Conservation (phyloP, 768 basidiomycete genomes). For the Bullera alba region DNA sequence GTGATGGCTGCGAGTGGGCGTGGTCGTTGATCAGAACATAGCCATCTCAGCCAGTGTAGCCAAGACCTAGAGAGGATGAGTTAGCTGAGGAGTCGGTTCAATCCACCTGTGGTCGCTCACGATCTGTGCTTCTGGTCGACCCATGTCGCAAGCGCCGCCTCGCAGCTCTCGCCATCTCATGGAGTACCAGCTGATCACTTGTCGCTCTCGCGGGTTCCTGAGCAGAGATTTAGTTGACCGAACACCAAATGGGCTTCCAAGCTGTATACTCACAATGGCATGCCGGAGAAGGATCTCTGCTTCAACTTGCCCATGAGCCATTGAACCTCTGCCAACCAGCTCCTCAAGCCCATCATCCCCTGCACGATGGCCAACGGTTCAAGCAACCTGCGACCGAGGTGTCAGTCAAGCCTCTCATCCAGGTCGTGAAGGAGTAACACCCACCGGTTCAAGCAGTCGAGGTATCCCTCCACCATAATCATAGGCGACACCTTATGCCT, state of each 20-base stretch:
- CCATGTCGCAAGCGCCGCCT: constrained; percentile 42
- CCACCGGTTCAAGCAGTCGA: constrained; percentile 39
- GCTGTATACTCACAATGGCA: constrained; percentile 33
- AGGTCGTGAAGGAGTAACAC: constrained; percentile 3
- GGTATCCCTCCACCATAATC: constrained; percentile 22
- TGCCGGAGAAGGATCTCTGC: constrained; percentile 29
- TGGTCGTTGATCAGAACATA: constrained; percentile 14
- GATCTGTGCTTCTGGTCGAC: constrained; percentile 41
- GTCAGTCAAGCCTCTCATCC: not conserved
- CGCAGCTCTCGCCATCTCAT: constrained; percentile 33
- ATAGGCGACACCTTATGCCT: constrained; percentile 27
- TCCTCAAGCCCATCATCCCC: constrained; percentile 28
- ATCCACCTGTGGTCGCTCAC: constrained; percentile 11
- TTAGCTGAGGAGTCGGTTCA: not conserved
- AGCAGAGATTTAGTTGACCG: not conserved
- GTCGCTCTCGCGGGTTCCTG: constrained; percentile 22
- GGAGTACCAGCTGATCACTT: constrained; percentile 37
- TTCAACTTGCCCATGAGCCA: constrained; percentile 28
- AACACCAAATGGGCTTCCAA: not conserved
- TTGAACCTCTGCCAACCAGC: constrained; percentile 37
- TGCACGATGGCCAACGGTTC: constrained; percentile 37
- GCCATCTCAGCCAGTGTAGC: constrained; percentile 31
- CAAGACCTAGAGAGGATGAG: constrained; percentile 16
- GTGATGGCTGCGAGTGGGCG: too few species aligned
- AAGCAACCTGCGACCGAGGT: constrained; percentile 18